These are phyloP conservation scores for Candolleomyces aberdarensis DNA, from an alignment of 768 basidiomycete genomes.

Conservation along the genomic window DNA sequence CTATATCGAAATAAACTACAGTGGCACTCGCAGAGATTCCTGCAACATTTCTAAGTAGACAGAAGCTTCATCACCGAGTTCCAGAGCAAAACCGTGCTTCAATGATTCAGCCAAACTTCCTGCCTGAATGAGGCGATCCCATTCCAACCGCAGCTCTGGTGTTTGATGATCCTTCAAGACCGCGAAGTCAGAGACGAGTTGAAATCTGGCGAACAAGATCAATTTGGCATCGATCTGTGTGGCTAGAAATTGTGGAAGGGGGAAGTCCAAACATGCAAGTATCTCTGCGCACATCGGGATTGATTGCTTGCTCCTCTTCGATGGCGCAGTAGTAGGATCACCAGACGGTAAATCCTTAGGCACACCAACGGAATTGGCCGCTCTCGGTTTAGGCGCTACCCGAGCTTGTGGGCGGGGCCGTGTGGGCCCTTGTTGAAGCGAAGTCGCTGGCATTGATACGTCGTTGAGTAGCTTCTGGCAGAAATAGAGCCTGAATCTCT, in stretches of 20 bases:
- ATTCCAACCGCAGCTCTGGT: slow-evolving; percentile 3
- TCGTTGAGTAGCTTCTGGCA: slow-evolving; percentile 34
- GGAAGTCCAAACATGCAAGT: neutral
- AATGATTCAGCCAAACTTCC: neutral
- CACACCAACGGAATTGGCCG: neutral
- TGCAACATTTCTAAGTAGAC: slow-evolving; percentile 5
- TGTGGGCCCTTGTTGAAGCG: neutral
- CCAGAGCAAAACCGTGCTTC: slow-evolving; percentile 1
- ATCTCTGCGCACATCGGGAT: neutral
- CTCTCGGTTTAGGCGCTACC: slow-evolving; percentile 1
- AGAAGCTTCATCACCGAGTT: neutral
- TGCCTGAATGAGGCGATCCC: slow-evolving; percentile 8
- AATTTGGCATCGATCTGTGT: neutral
- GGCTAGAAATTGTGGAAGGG: neutral
- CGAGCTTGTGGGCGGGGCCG: slow-evolving; percentile 10
- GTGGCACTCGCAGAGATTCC: neutral
- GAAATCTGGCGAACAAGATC: slow-evolving; percentile 4
- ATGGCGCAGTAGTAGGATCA: neutral
- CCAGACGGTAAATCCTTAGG: neutral
- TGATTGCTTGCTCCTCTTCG: neutral
- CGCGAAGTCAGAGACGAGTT: slow-evolving; percentile 2
- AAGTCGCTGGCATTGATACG: neutral
- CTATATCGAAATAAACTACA: neutral
- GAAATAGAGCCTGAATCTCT: slow-evolving; percentile 38
- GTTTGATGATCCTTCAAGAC: neutral